Evolutionary conservation across 441 rosid genomes (phyloP).

Genomic region (Jatropha podagrica): DNA sequence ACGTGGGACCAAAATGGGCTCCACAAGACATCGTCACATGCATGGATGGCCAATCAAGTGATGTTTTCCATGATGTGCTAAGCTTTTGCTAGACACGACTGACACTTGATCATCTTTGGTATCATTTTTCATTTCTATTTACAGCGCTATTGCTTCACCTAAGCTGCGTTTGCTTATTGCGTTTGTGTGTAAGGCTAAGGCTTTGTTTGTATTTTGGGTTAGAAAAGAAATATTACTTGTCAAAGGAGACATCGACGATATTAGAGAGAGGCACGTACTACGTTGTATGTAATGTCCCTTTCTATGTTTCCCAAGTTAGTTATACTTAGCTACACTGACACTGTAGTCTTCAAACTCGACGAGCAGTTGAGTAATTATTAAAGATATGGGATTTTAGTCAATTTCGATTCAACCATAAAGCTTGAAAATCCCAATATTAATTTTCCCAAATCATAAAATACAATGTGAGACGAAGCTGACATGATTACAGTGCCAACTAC

Average conservation of each 20-base stretch:
- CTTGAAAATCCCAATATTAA: too few species aligned
- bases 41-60: slow-evolving; percentile 23
- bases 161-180: neutral
- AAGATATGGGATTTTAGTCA: too few species aligned
- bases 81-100: slow-evolving; percentile 28
- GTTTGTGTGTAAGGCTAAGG: neutral
- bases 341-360: too few species aligned
- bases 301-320: slow-evolving; percentile 1
- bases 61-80: slow-evolving; percentile 24
- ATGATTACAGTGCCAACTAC: too few species aligned
- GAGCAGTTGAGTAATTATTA: too few species aligned
- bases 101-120: slow-evolving; percentile 18
- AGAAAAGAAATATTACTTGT: neutral
- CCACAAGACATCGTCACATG: slow-evolving; percentile 32
- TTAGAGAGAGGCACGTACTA: neutral
- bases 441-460: too few species aligned
- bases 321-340: neutral
- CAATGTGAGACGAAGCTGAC: neutral
- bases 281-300: slow-evolving; percentile 12
- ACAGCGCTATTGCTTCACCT: neutral
- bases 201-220: neutral
- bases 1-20: slow-evolving; percentile 21
- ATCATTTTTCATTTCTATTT: neutral
- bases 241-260: neutral
- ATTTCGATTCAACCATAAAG: too few species aligned